Conservation (phyloP, 768 basidiomycete genomes). For the Floccularia luteovirens region DNA sequence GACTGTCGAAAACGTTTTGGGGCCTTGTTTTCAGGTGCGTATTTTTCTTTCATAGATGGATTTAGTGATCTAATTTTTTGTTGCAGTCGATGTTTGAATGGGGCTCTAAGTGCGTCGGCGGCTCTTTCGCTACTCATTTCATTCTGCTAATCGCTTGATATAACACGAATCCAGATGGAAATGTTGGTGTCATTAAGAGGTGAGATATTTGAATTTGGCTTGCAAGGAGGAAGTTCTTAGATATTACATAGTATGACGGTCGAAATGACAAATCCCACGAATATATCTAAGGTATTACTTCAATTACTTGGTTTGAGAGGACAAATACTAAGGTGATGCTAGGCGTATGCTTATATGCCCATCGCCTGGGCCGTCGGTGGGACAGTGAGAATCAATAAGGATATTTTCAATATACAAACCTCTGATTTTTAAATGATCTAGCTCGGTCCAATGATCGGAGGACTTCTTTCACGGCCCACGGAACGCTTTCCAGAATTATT, state of each 20-base stretch:
- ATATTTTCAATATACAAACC: not conserved
- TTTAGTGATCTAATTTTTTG: not conserved
- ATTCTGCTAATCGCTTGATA: too few relatives aligned
- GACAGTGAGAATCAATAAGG: slow-evolving; percentile 16
- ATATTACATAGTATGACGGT: slow-evolving; percentile 46
- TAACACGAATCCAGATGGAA: not conserved
- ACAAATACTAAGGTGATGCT: too few relatives aligned
- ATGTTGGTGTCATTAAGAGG: slow-evolving; percentile 57
- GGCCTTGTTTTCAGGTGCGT: slow-evolving; percentile 47
- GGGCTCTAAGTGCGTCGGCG: slow-evolving; percentile 59
- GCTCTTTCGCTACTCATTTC: too few relatives aligned
- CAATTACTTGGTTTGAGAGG: slow-evolving; percentile 17
- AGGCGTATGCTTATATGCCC: slow-evolving; percentile 65
- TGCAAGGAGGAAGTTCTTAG: too few relatives aligned
- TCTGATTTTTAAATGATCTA: not conserved
- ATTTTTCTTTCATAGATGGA: not conserved
- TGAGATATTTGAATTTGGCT: not conserved
- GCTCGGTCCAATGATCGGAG: not conserved
- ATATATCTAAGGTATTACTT: slow-evolving; percentile 28
- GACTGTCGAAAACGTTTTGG: slow-evolving; percentile 50
- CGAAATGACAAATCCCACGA: slow-evolving; percentile 56
- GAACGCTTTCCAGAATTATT: not conserved
- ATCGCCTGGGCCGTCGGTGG: slow-evolving; percentile 34
- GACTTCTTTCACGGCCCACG: not conserved
- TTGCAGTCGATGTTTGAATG: slow-evolving; percentile 64